Conservation (phyloP, 2,329 filamentous ascomycete species). For the Fonsecaea multimorphosa region DNA sequence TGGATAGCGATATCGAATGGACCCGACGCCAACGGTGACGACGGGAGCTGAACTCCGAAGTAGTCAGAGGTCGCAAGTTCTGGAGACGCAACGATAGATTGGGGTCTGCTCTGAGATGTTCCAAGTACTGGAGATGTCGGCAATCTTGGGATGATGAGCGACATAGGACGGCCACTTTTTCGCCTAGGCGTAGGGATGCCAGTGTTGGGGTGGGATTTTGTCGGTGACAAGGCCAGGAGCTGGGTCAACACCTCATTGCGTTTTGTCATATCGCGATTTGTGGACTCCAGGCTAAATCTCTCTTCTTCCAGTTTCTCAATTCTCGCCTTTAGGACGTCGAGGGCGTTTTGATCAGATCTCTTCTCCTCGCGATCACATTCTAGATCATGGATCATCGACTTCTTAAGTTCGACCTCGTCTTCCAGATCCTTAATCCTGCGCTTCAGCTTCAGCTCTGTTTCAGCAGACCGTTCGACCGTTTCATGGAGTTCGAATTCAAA, state of each 20-base stretch:
- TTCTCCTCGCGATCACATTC: slow-evolving; percentile 44
- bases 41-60: slow-evolving; percentile 24
- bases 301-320: slow-evolving; percentile 44
- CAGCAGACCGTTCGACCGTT: slow-evolving; percentile 42
- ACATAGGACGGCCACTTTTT: slow-evolving; percentile 41
- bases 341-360: slow-evolving; percentile 32
- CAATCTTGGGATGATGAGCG: slow-evolving; percentile 41
- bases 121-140: slow-evolving; percentile 40
- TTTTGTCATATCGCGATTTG: slow-evolving; percentile 45
- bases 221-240: slow-evolving; percentile 46
- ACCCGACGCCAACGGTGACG: slow-evolving; percentile 25
- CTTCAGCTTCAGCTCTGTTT: slow-evolving; percentile 42
- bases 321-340: slow-evolving; percentile 37
- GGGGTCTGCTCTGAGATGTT: slow-evolving; percentile 35
- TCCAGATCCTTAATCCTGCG: slow-evolving; percentile 44
- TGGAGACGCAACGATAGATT: slow-evolving; percentile 30
- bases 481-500: slow-evolving; percentile 46
- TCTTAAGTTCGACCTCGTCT: slow-evolving; percentile 43
- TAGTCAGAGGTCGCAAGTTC: slow-evolving; percentile 25
- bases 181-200: slow-evolving; percentile 37
- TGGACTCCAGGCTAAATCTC: slow-evolving; percentile 42
- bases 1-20: slow-evolving; percentile 4
- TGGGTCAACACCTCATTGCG: slow-evolving; percentile 47
- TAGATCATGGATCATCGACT: slow-evolving; percentile 43
- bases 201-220: slow-evolving; percentile 34